These are phyloP conservation scores for Penicillium lagena DNA, from an alignment of 495 filamentous ascomycete genomes.

Conservation along the genomic window DNA sequence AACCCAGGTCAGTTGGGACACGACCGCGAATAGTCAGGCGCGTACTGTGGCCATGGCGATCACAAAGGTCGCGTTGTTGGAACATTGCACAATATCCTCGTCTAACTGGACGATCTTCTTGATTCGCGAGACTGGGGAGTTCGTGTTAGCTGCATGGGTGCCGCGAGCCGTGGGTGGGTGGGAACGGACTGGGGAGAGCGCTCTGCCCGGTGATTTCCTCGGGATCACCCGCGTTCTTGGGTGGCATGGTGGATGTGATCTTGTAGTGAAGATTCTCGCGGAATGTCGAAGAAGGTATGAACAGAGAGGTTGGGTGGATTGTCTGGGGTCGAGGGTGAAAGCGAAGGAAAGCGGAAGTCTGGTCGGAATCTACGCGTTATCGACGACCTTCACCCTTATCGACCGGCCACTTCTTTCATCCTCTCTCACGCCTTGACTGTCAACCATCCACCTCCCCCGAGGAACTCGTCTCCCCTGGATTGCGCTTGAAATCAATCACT, in stretches of 20 bases:
- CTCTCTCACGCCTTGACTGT: too few species aligned
- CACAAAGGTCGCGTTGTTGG: slow-evolving; percentile 90
- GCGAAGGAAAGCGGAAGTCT: too few species aligned
- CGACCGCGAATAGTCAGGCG: not conserved
- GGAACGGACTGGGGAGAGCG: slow-evolving; percentile 71
- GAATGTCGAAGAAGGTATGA: too few species aligned
- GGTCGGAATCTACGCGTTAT: too few species aligned
- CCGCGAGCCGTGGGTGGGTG: not conserved
- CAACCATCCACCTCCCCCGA: too few species aligned
- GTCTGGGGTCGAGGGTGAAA: too few species aligned
- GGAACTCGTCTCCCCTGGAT: too few species aligned
- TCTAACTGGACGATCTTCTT: slow-evolving; percentile 91
- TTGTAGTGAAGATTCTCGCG: not conserved
- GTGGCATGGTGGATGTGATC: slow-evolving; percentile 55
- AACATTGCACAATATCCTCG: slow-evolving; percentile 75
- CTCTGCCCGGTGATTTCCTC: slow-evolving; percentile 81
- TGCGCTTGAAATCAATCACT: too few species aligned
- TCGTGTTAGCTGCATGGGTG: slow-evolving; percentile 2
- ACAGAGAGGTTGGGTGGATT: too few species aligned
- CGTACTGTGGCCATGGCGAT: slow-evolving; percentile 83
- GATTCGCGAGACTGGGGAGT: slow-evolving; percentile 70
- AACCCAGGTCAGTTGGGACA: slow-evolving; percentile 6
- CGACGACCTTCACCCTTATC: too few species aligned
- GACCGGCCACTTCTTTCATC: too few species aligned
- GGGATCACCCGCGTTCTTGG: slow-evolving; percentile 75